phyloP scores from a whole-genome alignment of 305 asterid species.

The Fraxinus nigra region DNA sequence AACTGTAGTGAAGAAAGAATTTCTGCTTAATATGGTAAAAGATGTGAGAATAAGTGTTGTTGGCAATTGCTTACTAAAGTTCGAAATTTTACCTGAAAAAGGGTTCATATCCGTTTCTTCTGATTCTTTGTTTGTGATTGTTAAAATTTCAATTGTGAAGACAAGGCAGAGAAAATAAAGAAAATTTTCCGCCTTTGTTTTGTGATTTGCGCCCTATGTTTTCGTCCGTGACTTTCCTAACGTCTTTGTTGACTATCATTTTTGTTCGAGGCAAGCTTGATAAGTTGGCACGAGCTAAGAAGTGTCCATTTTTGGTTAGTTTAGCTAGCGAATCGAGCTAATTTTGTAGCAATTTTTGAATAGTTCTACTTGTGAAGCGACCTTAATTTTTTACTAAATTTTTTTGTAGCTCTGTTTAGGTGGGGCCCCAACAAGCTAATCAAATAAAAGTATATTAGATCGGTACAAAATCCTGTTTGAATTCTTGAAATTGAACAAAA shows the following conservation, averaged over 20 bases:
- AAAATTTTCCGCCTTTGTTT: background rate
- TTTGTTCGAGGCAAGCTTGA: background rate
- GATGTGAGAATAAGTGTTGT: constrained; percentile 74
- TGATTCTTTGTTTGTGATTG: constrained; percentile 11
- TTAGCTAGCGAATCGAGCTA: background rate
- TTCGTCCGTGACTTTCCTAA: background rate
- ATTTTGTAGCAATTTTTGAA: background rate
- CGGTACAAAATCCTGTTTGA: background rate
- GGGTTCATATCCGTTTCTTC: constrained; percentile 45
- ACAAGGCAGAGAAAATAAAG: background rate
- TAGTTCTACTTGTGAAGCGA: background rate
- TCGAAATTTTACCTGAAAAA: constrained; percentile 44
- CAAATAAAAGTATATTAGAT: background rate
- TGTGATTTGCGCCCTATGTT: background rate
- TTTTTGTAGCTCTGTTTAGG: background rate
- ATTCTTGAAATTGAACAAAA: background rate
- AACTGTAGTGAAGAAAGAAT: constrained; percentile 55
- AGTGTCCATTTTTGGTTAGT: background rate
- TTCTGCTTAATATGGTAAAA: constrained; percentile 66
- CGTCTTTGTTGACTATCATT: background rate
- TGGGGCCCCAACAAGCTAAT: background rate
- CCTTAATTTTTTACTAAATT: background rate
- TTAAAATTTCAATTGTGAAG: background rate
- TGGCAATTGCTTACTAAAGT: constrained; percentile 57
- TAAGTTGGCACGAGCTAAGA: background rate